Base-by-base conservation (phyloP, 768 basidiomycete genomes). In the Termitomyces sp. region DNA sequence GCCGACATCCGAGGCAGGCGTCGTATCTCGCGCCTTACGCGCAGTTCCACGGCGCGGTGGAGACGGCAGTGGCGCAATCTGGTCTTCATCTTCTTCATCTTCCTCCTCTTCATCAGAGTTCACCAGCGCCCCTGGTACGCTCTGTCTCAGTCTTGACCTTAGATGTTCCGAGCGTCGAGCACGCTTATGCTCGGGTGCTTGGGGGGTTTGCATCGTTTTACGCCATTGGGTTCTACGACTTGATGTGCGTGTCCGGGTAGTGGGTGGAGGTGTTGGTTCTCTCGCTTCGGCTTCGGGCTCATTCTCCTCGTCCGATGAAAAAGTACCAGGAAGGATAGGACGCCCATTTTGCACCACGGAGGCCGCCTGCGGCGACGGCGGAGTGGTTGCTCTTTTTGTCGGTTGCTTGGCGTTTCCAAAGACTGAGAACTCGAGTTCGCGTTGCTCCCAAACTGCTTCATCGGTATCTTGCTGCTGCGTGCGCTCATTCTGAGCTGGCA, bases 281-380 rank as follows among this genome's bases (percentile, higher is more conserved):
- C 69, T 69, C 46, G 70, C 68, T 16, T 66, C 70, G 10, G 66
- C 65, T 24, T 71, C 72, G 12, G 63, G 64, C 13, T 64, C 70
- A 3, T 75, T 68, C 22, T 79, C 79, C 10, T 77, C 78, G 2
- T 77, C 76, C 1, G 66, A 66, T 8, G 68, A 66, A 61, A 83
- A 82, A 35, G 79, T 79, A 0, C 79, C 80, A 10, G 80, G 81
- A 6, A 72, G 75, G 38, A 69, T 69, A 47, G 68, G 75, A 57
- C 68, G 71, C 40, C 58, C 61, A 54, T 59, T 49, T 26, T 44
- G 47, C 32, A 63, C 51, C 38, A 58, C 35, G 61, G 61, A 42
- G 46, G 56, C 35, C 57, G 24, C 38, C 16, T 40, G 44, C 16
- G 45, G 48, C 20, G 28, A 46, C 44, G 47, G 45, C 6, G 33